Evolutionary conservation across 331 rosid species (phyloP), one percentile per base, ranked within the genome.

Genomic region (Ulmus americana): DNA sequence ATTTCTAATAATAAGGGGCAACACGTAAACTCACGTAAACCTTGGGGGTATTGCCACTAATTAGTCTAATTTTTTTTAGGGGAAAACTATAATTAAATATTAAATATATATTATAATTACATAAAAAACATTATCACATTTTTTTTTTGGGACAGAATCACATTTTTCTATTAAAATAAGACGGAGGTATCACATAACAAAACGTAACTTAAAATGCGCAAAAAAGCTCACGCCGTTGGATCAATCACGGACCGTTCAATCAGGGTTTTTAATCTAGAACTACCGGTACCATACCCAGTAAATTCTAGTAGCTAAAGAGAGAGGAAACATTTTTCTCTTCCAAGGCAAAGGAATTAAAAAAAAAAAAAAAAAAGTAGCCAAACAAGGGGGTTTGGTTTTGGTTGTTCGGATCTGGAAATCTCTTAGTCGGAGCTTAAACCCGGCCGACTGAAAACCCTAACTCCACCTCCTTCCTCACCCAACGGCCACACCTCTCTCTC

Each of bases 371-470:
- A 61, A 43, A 44, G 28, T 5, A 50, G 39, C 69, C 48, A 49
- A 52, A 49, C 59, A 49, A 22, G 9, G 43, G n/a, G 15, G 38
- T 12, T 8, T 5, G 10, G 4, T 15, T 39, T 45, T 68, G 10
- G 16, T 42, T 4, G 40, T 18, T 64, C 67, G 70, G 76, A 71
- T 71, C 76, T 56, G 52, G 50, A 40, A 47, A 39, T 41, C 53
- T 15, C 48, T 20, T 40, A 38, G 39, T 18, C 70, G 76, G 70
- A 63, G 59, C 64, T 14, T 56, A 16, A 0, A 3, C n/a, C 20
- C 48, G 16, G 52, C 59, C 65, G 70, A 16, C 76, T 45, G 61
- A 58, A 65, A 72, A 43, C 77, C 62, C 77, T 58, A 72, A 51
- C 49, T 0, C 53, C 63, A 10, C 45, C 46, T 9, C 45, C 62